A percentile compares a stretch with the other conserved stretches of the same genome.
Evolutionary conservation across 495 filamentous ascomycete species (phyloP).

Genomic region (Cenococcum geophilum): DNA sequence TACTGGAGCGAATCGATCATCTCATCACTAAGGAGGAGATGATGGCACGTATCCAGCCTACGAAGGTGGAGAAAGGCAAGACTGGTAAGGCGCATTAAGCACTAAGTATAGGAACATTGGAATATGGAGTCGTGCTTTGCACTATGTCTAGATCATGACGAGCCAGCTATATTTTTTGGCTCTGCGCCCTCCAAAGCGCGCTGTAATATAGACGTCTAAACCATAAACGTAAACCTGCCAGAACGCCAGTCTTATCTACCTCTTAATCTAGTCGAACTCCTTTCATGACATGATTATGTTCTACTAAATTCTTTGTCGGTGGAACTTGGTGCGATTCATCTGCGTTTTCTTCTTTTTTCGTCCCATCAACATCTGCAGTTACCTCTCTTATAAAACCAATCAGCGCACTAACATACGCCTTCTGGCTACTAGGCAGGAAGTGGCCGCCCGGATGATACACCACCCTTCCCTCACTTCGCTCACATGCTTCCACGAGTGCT

Average conservation of each 20-base stretch:
- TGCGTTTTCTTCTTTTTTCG: conserved; percentile 41
- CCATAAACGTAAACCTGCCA: background rate
- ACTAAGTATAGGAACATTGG: background rate
- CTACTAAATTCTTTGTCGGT: too few species aligned
- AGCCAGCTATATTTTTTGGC: conserved; percentile 19
- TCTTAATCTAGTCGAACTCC: too few species aligned
- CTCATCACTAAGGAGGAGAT: conserved; percentile 99
- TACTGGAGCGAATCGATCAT: conserved; percentile 93
- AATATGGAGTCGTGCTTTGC: background rate
- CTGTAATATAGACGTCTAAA: conserved; percentile 31
- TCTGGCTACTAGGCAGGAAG: conserved; percentile 70
- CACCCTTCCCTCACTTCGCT: conserved; percentile 50
- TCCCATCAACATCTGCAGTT: conserved; percentile 36
- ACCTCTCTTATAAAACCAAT: conserved; percentile 67
- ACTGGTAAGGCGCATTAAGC: conserved; percentile 25
- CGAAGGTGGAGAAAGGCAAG: conserved; percentile 50
- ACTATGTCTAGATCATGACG: conserved; percentile 19
- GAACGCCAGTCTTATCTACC: conserved; percentile 6
- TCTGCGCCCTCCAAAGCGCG: conserved; percentile 22
- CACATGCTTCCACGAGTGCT: conserved; percentile 62
- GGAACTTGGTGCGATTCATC: conserved; percentile 37
- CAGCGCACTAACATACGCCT: conserved; percentile 69
- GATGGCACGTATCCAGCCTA: conserved; percentile 92
- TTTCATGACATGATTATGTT: too few species aligned
- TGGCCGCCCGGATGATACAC: conserved; percentile 90